These are phyloP conservation scores for Cucumis cinereus DNA, from an alignment of 306 rosid species.

Conservation along the genomic window DNA sequence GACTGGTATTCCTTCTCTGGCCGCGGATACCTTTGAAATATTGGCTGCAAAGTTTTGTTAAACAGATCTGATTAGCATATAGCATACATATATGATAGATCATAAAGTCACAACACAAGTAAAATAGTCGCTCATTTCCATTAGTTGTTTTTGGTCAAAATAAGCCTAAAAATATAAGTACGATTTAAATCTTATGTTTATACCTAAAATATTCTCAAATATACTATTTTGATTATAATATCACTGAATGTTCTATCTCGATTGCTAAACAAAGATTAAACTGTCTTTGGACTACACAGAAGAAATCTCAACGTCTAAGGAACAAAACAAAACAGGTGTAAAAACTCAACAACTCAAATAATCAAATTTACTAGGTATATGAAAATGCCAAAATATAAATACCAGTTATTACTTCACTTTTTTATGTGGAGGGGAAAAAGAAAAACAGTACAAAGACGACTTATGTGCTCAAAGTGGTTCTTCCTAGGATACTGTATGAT, in stretches of 20 bases:
- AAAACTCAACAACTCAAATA: background rate
- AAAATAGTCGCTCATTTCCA: background rate
- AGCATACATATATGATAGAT: slow-evolving; percentile 1
- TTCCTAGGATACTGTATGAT: too few species aligned
- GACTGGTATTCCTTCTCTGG: slow-evolving; percentile 99
- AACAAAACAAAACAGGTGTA: background rate
- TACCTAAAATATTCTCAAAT: background rate
- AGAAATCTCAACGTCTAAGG: background rate
- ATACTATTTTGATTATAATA: background rate
- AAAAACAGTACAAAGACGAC: too few species aligned
- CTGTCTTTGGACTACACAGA: background rate
- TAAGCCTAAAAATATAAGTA: background rate
- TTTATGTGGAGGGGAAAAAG: background rate
- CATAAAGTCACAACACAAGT: background rate
- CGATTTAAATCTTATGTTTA: background rate
- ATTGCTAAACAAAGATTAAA: background rate
- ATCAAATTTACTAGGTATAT: background rate
- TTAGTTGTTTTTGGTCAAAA: background rate
- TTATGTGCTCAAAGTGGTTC: too few species aligned
- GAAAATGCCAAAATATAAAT: background rate
- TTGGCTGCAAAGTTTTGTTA: slow-evolving; percentile 56
- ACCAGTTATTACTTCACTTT: background rate
- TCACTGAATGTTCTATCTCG: background rate
- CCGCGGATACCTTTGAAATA: slow-evolving; percentile 96
- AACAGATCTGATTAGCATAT: slow-evolving; percentile 29